Percentiles rank a stretch among this genome's conserved stretches.
Conservation (phyloP, 2,329 filamentous ascomycete species). For the Monosporascus ibericus region DNA sequence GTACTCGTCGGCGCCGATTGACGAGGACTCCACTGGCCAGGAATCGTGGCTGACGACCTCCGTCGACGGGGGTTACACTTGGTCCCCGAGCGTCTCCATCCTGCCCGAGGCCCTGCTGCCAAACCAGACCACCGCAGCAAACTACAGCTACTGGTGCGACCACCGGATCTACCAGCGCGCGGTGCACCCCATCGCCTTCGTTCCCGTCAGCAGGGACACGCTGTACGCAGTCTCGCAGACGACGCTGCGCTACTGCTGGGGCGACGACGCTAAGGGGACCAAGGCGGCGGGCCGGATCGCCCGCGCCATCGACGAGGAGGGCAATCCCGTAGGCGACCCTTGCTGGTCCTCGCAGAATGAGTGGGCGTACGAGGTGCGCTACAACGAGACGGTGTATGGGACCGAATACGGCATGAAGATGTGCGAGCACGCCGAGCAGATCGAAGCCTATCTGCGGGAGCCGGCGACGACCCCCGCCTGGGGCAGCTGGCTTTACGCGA, state of each 20-base stretch:
- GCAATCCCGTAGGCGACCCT: slow-evolving; percentile 9
- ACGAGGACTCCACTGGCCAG: slow-evolving; percentile 21
- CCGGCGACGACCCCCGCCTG: slow-evolving; percentile 13
- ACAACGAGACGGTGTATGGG: slow-evolving; percentile 14
- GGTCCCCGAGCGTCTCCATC: slow-evolving; percentile 9
- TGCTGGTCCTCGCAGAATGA: slow-evolving; percentile 17
- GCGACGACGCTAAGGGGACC: neutral
- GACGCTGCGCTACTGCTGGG: slow-evolving; percentile 9
- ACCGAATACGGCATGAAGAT: slow-evolving; percentile 15
- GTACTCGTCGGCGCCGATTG: slow-evolving; percentile 17
- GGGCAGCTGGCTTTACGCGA: slow-evolving; percentile 16
- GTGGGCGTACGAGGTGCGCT: slow-evolving; percentile 9
- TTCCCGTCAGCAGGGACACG: slow-evolving; percentile 3
- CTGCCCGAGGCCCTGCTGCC: slow-evolving; percentile 18
- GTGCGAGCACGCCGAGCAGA: slow-evolving; percentile 6
- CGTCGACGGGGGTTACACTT: slow-evolving; percentile 13
- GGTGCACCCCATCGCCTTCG: slow-evolving; percentile 1
- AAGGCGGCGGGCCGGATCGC: slow-evolving; percentile 12
- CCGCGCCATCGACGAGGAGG: slow-evolving; percentile 7
- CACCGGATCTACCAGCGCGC: slow-evolving; percentile 15
- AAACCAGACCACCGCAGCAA: slow-evolving; percentile 15
- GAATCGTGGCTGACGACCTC: slow-evolving; percentile 17
- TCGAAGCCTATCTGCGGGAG: neutral
- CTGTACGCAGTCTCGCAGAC: slow-evolving; percentile 15
- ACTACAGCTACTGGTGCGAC: slow-evolving; percentile 20